Percentiles rank a stretch among this genome's conserved stretches.
Conservation (phyloP, 768 basidiomycete genomes). For the Phanerochaete carnosa region DNA sequence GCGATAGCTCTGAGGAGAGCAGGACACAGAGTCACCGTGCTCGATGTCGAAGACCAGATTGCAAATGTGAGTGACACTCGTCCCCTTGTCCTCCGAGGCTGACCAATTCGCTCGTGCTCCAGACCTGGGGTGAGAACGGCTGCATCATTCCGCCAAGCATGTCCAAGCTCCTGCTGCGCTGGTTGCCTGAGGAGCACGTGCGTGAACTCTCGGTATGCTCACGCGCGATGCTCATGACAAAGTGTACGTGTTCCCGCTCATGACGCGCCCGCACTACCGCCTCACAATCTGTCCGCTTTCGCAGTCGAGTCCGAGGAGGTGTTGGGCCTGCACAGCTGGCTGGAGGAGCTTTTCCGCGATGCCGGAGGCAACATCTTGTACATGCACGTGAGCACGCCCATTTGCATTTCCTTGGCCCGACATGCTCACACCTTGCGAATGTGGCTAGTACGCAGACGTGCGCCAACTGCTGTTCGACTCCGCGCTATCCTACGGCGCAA, state of each 20-base stretch:
- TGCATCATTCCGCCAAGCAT: conserved; percentile 49
- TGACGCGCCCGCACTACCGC: neutral
- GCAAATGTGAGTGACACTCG: conserved; percentile 20
- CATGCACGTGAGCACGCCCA: conserved; percentile 38
- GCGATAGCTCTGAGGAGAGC: conserved; percentile 32
- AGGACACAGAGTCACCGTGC: conserved; percentile 33
- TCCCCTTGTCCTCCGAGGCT: neutral
- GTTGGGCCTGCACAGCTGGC: conserved; percentile 44
- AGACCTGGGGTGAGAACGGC: conserved; percentile 3
- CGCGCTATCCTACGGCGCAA: conserved; percentile 17
- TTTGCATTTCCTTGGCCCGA: neutral
- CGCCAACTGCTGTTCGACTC: conserved; percentile 24
- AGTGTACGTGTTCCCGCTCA: conserved; percentile 4
- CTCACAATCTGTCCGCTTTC: conserved; percentile 1
- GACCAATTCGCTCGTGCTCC: neutral
- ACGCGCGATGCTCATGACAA: conserved; percentile 19
- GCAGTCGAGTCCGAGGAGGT: conserved; percentile 42
- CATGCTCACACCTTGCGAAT: neutral
- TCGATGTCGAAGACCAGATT: conserved; percentile 28
- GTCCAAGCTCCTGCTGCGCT: conserved; percentile 49
- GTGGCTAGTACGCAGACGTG: conserved; percentile 25
- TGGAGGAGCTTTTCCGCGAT: conserved; percentile 44
- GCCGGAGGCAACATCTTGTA: conserved; percentile 46
- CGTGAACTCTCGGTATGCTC: conserved; percentile 27
- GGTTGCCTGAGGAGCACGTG: conserved; percentile 49